These are phyloP conservation scores for Canavalia ensiformis DNA, from an alignment of 306 rosid genomes.

Conservation along the genomic window DNA sequence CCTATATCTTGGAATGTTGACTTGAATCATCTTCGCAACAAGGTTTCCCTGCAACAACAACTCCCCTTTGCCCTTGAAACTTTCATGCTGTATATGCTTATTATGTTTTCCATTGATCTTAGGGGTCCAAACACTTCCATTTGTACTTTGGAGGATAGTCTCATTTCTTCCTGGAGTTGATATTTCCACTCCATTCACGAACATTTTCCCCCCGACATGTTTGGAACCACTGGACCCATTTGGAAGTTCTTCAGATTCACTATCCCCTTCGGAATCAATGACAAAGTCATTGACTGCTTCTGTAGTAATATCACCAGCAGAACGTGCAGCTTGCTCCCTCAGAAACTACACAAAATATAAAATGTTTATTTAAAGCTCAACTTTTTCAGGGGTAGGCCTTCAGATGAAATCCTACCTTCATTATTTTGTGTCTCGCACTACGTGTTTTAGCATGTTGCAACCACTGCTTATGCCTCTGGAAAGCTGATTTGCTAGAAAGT, in stretches of 20 bases:
- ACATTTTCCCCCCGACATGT: slow-evolving; percentile 61
- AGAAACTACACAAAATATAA: slow-evolving; percentile 74
- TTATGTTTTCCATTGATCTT: slow-evolving; percentile 91
- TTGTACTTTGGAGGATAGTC: slow-evolving; percentile 54
- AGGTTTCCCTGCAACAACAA: slow-evolving; percentile 69
- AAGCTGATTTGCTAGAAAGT: slow-evolving; percentile 96
- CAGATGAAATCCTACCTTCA: slow-evolving; percentile 73
- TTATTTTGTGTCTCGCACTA: slow-evolving; percentile 97
- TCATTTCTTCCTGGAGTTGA: slow-evolving; percentile 60
- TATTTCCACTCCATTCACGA: slow-evolving; percentile 61
- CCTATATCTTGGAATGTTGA: slow-evolving; percentile 76
- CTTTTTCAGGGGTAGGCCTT: slow-evolving; percentile 9
- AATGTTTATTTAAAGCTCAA: slow-evolving; percentile 42
- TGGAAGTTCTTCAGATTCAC: slow-evolving; percentile 70
- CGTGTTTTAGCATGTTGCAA: slow-evolving; percentile 98
- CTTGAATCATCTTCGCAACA: slow-evolving; percentile 69
- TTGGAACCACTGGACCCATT: slow-evolving; percentile 62
- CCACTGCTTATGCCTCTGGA: slow-evolving; percentile 98
- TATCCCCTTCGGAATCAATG: slow-evolving; percentile 79
- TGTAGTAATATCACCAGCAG: slow-evolving; percentile 90
- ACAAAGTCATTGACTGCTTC: slow-evolving; percentile 79
- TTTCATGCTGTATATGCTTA: slow-evolving; percentile 67
- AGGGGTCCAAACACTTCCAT: slow-evolving; percentile 74
- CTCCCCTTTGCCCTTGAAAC: slow-evolving; percentile 73
- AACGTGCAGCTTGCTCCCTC: slow-evolving; percentile 93